Percentiles rank a stretch among this genome's conserved stretches.
Evolutionary conservation across 169 alveolate genomes (phyloP).

Genomic region (Babesia caballi): DNA sequence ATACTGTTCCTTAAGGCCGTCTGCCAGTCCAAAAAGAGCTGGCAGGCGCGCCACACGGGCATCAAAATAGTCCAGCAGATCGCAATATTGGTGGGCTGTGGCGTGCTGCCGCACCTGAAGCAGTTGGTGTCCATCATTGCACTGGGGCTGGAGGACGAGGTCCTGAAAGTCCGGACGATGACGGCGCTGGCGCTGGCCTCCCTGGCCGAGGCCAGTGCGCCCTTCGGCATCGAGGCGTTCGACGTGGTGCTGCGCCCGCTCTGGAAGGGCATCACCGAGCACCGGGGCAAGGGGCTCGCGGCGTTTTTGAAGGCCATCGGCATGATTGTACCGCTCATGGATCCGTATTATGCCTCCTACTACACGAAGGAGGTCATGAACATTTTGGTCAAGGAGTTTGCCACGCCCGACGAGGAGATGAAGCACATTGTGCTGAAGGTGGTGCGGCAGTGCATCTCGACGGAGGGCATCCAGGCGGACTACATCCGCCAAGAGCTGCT

Average conservation of each 20-base stretch:
- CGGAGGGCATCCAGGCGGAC: constrained; percentile 96
- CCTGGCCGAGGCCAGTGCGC: constrained; percentile 99
- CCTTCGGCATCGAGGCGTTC: constrained; percentile 99
- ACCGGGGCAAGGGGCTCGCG: constrained; percentile 96
- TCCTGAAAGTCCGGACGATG: constrained; percentile 93
- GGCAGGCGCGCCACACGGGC: constrained; percentile 99
- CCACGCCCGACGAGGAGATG: constrained; percentile 98
- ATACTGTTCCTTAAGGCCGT: constrained; percentile 98
- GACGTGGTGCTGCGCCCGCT: constrained; percentile 95
- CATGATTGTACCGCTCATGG: constrained; percentile 97
- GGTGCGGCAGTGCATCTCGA: constrained; percentile 95
- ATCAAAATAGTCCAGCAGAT: constrained; percentile 97
- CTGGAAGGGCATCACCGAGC: constrained; percentile 98
- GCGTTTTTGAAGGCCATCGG: constrained; percentile 97
- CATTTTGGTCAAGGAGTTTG: constrained; percentile 94
- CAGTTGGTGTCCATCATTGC: constrained; percentile 95
- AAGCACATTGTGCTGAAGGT: constrained; percentile 92
- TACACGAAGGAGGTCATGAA: constrained; percentile 96
- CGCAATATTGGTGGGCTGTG: constrained; percentile 97
- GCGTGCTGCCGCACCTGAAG: constrained; percentile 96
- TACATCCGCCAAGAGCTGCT: constrained; percentile 93
- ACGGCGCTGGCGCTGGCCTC: constrained; percentile 99
- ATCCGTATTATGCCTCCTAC: constrained; percentile 96
- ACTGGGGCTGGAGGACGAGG: constrained; percentile 95
- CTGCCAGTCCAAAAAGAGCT: constrained; percentile 93